These are phyloP conservation scores for Staphylotrichum tortipilum DNA, from an alignment of 495 filamentous ascomycete species.

Conservation along the genomic window DNA sequence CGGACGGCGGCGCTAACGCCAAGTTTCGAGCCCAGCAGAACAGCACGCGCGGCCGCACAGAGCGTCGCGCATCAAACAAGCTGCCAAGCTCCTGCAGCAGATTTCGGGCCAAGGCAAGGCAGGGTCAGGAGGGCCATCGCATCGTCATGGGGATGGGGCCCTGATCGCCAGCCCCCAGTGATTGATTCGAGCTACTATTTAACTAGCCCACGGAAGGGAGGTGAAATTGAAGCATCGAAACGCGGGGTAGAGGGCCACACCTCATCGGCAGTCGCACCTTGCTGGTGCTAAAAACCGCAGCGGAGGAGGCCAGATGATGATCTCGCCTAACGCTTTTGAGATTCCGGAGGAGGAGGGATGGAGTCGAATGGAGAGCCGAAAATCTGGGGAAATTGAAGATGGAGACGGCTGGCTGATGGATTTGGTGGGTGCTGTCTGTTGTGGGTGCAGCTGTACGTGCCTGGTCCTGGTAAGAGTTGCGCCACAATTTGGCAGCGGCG, in stretches of 20 bases:
- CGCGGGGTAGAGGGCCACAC: neutral
- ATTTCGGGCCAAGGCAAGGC: neutral
- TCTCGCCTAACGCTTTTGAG: slow-evolving; percentile 5
- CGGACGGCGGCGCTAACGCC: too few relatives aligned
- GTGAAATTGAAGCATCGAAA: neutral
- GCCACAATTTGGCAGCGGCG: neutral
- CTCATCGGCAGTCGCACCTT: neutral
- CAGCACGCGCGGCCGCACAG: too few relatives aligned
- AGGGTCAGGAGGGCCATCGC: neutral
- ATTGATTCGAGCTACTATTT: too few relatives aligned
- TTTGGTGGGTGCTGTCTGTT: too few relatives aligned
- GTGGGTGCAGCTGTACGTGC: too few relatives aligned
- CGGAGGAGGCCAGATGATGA: neutral
- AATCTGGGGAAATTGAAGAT: slow-evolving; percentile 10
- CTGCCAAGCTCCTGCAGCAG: slow-evolving; percentile 1
- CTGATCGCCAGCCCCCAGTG: too few relatives aligned
- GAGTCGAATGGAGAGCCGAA: neutral
- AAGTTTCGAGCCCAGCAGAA: too few relatives aligned
- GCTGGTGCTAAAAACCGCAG: neutral
- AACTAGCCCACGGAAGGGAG: too few relatives aligned
- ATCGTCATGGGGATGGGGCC: too few relatives aligned
- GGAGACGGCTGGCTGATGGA: too few relatives aligned
- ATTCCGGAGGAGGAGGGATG: neutral
- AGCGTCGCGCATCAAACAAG: neutral
- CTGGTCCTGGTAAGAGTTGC: neutral